These are phyloP conservation scores for Fusarium goolgardi DNA, from an alignment of 2,329 filamentous ascomycete genomes.

Conservation along the genomic window DNA sequence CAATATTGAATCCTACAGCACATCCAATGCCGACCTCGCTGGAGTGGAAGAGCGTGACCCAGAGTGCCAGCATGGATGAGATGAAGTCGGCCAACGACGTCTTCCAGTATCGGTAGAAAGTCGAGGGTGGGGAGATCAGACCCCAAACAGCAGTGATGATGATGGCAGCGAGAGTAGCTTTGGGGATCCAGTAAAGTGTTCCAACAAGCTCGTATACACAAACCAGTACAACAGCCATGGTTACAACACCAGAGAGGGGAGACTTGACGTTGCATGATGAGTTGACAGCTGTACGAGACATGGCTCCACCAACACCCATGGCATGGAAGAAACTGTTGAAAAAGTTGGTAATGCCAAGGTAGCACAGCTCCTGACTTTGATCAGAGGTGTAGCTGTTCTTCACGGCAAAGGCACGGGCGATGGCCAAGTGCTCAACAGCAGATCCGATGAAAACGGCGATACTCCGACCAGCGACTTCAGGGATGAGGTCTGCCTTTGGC, in stretches of 20 bases:
- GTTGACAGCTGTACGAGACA: slow-evolving; percentile 76
- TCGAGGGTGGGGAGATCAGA: slow-evolving; percentile 66
- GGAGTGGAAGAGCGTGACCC: slow-evolving; percentile 71
- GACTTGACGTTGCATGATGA: slow-evolving; percentile 71
- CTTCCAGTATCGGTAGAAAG: slow-evolving; percentile 73
- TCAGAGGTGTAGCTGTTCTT: slow-evolving; percentile 72
- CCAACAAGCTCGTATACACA: slow-evolving; percentile 71
- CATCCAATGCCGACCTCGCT: slow-evolving; percentile 70
- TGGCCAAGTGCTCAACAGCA: slow-evolving; percentile 71
- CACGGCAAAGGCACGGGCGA: slow-evolving; percentile 71
- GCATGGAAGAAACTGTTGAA: slow-evolving; percentile 73
- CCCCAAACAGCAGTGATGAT: slow-evolving; percentile 74
- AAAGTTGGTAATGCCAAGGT: slow-evolving; percentile 71
- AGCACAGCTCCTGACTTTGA: slow-evolving; percentile 73
- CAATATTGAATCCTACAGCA: slow-evolving; percentile 72
- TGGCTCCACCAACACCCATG: slow-evolving; percentile 73
- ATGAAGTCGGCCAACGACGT: slow-evolving; percentile 73
- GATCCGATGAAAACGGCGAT: slow-evolving; percentile 72
- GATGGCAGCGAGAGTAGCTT: slow-evolving; percentile 72
- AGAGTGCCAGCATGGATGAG: slow-evolving; percentile 71
- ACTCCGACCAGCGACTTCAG: slow-evolving; percentile 63
- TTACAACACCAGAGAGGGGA: slow-evolving; percentile 70
- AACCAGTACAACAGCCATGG: slow-evolving; percentile 69
- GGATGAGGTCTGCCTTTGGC: slow-evolving; percentile 61
- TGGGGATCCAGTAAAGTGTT: slow-evolving; percentile 75